A percentile compares a stretch with the other conserved stretches of the same genome.
Evolutionary conservation across 306 rosid genomes (phyloP).

Genomic region (Lupinus albus): DNA sequence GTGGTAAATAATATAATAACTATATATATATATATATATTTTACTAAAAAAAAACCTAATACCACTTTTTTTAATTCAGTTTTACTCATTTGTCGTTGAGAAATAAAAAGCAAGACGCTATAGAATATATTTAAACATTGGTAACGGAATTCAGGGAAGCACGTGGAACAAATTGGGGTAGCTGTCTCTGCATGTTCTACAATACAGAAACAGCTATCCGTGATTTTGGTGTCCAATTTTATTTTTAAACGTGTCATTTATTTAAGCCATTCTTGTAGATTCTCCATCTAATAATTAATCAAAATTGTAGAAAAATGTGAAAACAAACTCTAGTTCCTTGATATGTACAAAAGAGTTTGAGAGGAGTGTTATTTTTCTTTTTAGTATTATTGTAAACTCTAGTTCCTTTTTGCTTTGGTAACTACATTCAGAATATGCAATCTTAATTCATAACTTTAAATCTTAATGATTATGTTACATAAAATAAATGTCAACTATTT

Average conservation of each 20-base stretch:
- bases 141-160: constrained; percentile 38
- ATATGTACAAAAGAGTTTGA: background rate
- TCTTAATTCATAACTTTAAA: background rate
- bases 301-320: constrained; percentile 1
- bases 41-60: constrained; percentile 5
- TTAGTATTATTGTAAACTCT: too few relatives aligned
- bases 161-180: constrained; percentile 44
- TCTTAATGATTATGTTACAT: background rate
- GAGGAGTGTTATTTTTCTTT: too few relatives aligned
- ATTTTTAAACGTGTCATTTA: constrained; percentile 19
- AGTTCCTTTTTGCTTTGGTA: constrained; percentile 6
- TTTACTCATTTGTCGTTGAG: constrained; percentile 37
- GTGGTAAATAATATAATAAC: too few relatives aligned
- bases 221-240: constrained; percentile 27
- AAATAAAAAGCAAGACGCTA: constrained; percentile 10
- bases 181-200: constrained; percentile 59
- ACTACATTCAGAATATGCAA: background rate
- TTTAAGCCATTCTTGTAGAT: constrained; percentile 11
- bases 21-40: too few relatives aligned
- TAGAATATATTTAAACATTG: constrained; percentile 25
- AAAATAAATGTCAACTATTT: constrained; percentile 21
- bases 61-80: constrained; percentile 12
- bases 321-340: constrained; percentile 3
- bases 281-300: constrained; percentile 28
- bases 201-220: constrained; percentile 36